A percentile compares a stretch with the other conserved stretches of the same genome.
Evolutionary conservation across 805 yeast genomes (phyloP).

Genomic region (Lipomyces orientalis): DNA sequence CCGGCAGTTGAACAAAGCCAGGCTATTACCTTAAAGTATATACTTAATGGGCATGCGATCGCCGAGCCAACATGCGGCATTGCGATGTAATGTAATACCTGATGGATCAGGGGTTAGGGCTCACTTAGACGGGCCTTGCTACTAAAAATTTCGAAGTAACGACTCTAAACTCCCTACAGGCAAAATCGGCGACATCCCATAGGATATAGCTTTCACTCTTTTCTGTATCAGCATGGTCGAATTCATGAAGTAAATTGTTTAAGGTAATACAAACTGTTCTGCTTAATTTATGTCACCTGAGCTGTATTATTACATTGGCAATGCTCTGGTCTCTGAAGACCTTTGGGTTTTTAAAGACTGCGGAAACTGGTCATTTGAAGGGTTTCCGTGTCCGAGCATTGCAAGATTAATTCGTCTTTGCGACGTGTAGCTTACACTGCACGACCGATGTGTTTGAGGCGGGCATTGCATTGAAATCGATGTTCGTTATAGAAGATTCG

Average conservation of each 20-base stretch:
- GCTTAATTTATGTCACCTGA: background rate
- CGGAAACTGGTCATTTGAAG: background rate
- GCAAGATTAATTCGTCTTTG: slow-evolving; percentile 7
- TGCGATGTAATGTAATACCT: no score
- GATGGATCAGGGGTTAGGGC: no score
- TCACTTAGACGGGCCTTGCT: no score
- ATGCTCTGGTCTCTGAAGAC: background rate
- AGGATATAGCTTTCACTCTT: no score
- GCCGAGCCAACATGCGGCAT: no score
- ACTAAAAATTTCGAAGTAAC: no score
- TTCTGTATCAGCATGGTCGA: no score
- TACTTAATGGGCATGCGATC: no score
- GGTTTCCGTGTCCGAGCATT: background rate
- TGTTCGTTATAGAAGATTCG: slow-evolving; percentile 34
- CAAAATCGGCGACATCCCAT: no score
- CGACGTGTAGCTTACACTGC: slow-evolving; percentile 15
- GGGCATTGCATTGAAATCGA: slow-evolving; percentile 11
- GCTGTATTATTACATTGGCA: background rate
- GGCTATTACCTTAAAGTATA: no score
- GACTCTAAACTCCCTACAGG: no score
- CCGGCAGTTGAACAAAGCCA: no score
- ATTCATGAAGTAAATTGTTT: background rate
- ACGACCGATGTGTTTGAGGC: slow-evolving; percentile 32
- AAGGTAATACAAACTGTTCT: background rate
- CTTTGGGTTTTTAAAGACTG: background rate